A percentile compares a stretch with the other conserved stretches of the same genome.
phyloP scores from a whole-genome alignment of 1,284 basidiomycete species.

The Microbotryum scabiosae region DNA sequence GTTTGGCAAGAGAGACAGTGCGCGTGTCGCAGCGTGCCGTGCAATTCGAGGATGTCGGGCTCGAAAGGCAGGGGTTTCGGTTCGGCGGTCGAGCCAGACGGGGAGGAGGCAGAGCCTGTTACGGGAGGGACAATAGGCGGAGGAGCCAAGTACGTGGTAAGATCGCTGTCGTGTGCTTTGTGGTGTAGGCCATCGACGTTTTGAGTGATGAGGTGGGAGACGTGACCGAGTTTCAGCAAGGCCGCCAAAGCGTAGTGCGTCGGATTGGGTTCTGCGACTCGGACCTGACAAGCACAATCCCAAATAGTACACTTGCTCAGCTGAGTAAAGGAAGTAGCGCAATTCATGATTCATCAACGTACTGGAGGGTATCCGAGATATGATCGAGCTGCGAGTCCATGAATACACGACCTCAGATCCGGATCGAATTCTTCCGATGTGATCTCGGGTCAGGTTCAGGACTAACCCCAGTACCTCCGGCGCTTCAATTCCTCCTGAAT shows the following conservation, averaged over 20 bases:
- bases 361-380: constrained; percentile 31
- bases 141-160: constrained; percentile 19
- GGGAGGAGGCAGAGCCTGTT: constrained; percentile 33
- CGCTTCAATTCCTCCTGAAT: constrained; percentile 19
- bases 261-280: constrained; percentile 69
- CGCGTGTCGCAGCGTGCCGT: constrained; percentile 74
- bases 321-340: neutral
- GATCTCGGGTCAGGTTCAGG: neutral
- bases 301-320: no score
- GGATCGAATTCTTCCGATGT: neutral
- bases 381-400: constrained; percentile 27
- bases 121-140: constrained; percentile 7
- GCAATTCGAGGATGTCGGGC: constrained; percentile 60
- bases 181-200: constrained; percentile 55
- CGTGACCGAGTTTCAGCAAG: constrained; percentile 58
- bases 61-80: constrained; percentile 44
- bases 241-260: constrained; percentile 79
- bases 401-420: neutral
- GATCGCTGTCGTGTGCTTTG: constrained; percentile 3
- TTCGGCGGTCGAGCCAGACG: constrained; percentile 5
- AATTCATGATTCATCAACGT: no score
- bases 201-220: constrained; percentile 67
- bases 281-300: no score
- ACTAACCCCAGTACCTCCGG: constrained; percentile 13
- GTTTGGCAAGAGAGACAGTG: constrained; percentile 44